Evolutionary conservation across 805 yeast species (phyloP), one percentile per base, ranked within the genome.

Genomic region (Candida insectorum): DNA sequence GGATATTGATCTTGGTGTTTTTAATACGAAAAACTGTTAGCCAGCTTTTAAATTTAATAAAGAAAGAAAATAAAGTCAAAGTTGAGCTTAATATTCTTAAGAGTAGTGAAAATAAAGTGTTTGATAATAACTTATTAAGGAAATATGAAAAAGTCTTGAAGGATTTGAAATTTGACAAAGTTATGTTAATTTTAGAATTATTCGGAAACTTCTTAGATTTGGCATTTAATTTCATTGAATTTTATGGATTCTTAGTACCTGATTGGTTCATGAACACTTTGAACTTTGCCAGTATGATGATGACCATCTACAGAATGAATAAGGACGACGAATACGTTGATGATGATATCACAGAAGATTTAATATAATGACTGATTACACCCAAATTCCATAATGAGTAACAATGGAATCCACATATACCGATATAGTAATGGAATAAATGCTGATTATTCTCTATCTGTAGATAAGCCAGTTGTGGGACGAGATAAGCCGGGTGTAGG

Each of bases 281-380:
- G 49, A 66, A 65, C 39, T 48, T 59, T 32, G 58, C 69, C 13
- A 62, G 69, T 40, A 66, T 66, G 71, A 54, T 51, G 34, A 66
- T 66, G 73, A 62, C 71, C n/a, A 48, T 66, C 28, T 66, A 66
- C 57, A 62, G 73, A 53, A 66, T 66, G 73, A 66, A 66, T 49
- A 66, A 66, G 47, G 71, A 66, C 39, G 71, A 65, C 39, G 73
- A 65, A 50, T 65, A 66, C 35, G 41, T 53, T 15, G 71, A 66
- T 43, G 73, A 65, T 40, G 69, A 64, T 35, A 58, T 65, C 9
- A 51, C 62, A 14, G 69, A 66, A 35, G 71, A 66, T 34, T 45
- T 65, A 30, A 52, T 63, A 34, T 64, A 50, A 34, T 12, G 7
- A n/a, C n/a, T n/a, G n/a, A n/a, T n/a, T n/a, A n/a, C n/a, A n/a